These are phyloP conservation scores for Entrophospora sp. DNA, from an alignment of 192 early-diverging fungal genomes.

Conservation along the genomic window DNA sequence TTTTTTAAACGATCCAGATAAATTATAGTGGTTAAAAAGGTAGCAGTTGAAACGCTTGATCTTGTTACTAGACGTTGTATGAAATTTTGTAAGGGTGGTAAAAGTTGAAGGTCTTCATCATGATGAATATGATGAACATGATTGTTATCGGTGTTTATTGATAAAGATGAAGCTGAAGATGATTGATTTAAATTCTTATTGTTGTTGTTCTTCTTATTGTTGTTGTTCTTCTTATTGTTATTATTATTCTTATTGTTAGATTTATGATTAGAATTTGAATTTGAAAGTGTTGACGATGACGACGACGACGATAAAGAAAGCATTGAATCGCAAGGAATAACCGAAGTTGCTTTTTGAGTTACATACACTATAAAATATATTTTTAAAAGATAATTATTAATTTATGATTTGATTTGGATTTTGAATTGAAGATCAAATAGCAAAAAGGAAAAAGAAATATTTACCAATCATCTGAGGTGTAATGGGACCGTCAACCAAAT, in stretches of 20 bases:
- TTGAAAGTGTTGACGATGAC: too few species aligned
- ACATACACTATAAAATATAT: not conserved
- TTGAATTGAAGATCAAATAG: too few species aligned
- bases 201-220: too few species aligned
- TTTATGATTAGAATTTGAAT: too few species aligned
- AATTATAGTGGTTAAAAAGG: conserved; percentile 59
- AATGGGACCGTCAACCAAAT: conserved; percentile 1
- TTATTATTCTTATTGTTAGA: too few species aligned
- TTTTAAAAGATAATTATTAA: not conserved
- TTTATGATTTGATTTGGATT: too few species aligned
- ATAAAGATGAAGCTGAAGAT: too few species aligned
- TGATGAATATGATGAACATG: not conserved
- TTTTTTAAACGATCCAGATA: conserved; percentile 60
- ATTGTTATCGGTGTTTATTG: too few species aligned
- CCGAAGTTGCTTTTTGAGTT: not conserved
- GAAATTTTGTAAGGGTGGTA: conserved; percentile 57
- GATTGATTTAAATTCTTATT: too few species aligned
- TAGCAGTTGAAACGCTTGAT: conserved; percentile 62
- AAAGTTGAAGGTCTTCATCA: not conserved
- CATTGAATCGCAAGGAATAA: conserved; percentile 13
- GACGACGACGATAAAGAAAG: too few species aligned
- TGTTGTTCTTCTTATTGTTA: too few species aligned
- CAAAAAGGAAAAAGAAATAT: not conserved
- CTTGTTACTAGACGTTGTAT: conserved; percentile 53
- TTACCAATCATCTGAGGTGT: conserved; percentile 12